Percentiles rank a stretch among this genome's conserved stretches.
Conservation (phyloP, 2,329 filamentous ascomycete genomes). For the Dactylonectria macrodidyma region DNA sequence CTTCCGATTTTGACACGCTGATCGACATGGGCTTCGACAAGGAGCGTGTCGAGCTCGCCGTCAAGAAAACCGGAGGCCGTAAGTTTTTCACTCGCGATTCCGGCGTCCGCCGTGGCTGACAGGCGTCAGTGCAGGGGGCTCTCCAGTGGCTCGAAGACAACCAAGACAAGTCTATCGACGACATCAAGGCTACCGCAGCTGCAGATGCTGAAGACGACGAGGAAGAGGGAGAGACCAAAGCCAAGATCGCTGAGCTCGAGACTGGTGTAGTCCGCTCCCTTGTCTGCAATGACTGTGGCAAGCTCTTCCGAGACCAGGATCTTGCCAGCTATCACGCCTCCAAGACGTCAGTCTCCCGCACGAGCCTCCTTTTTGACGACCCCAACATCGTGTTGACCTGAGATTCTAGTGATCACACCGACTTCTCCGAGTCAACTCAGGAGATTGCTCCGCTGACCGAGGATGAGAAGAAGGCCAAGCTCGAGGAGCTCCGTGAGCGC, state of each 20-base stretch:
- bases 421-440: constrained; percentile 95
- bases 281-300: constrained; percentile 94
- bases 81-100: constrained; percentile 54
- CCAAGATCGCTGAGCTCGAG: constrained; percentile 76
- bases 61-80: constrained; percentile 87
- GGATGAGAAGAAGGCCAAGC: constrained; percentile 87
- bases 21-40: constrained; percentile 87
- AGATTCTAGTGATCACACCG: constrained; percentile 78
- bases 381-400: background rate
- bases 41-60: constrained; percentile 84
- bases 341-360: constrained; percentile 74
- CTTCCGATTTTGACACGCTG: constrained; percentile 73
- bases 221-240: constrained; percentile 63
- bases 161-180: constrained; percentile 88
- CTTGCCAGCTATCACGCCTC: constrained; percentile 92
- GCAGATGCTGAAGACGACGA: constrained; percentile 61
- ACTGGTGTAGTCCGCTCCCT: constrained; percentile 84
- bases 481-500: constrained; percentile 81
- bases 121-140: constrained; percentile 81
- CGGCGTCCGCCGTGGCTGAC: constrained; percentile 22
- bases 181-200: constrained; percentile 72
- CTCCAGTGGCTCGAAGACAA: constrained; percentile 96
- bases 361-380: background rate
- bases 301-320: constrained; percentile 86
- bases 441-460: constrained; percentile 92